Base-by-base conservation (phyloP, 805 yeast species). In the Kazachstania bromeliacearum region DNA sequence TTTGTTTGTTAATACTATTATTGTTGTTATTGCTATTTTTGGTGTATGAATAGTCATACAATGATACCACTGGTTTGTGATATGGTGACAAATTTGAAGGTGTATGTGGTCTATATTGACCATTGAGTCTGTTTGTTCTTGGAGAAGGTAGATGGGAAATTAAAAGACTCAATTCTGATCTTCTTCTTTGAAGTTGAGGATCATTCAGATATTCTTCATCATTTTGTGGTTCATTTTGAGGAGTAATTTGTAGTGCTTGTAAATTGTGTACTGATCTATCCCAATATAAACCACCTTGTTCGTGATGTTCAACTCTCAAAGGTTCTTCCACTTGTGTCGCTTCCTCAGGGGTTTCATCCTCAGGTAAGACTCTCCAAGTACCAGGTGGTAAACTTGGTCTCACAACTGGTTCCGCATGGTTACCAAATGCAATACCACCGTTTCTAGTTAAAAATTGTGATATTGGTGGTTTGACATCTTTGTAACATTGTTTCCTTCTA, bases 371-470 rank as follows among this genome's bases (percentile, higher is more conserved):
- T 38, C 61, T 45, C 62, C 62, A 57, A 2, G 58, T 58, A 28
- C 62, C 62, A 7, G 59, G 59, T 3, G 59, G 60, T 29, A 51
- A 39, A 28, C 45, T 38, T n/a, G 62, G 60, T 8, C 45, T 39
- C 7, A 45, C 36, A 10, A 55, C 43, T 5, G 58, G 57, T 13
- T 40, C 30, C 5, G 50, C 38, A 2, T 41, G 37, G 16, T 42
- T 43, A 17, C 57, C 54, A 30, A 47, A 38, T 5, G 56, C 39
- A 14, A 51, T 45, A 8, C 54, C 50, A 33, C 60, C 60, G 24
- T 51, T 54, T 38, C 58, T 50, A 4, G 54, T 51, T 15, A 57
- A 45, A 36, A 57, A 56, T 23, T 50, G 56, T 3, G 62, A 53
- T 19, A 57, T 55, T 22, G 58, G 59, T 4, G 62, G 60, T 29